A percentile compares a stretch with the other conserved stretches of the same genome.
Evolutionary conservation across 148 eudicot genomes (phyloP).

Genomic region (Mesembryanthemum crystallinum): DNA sequence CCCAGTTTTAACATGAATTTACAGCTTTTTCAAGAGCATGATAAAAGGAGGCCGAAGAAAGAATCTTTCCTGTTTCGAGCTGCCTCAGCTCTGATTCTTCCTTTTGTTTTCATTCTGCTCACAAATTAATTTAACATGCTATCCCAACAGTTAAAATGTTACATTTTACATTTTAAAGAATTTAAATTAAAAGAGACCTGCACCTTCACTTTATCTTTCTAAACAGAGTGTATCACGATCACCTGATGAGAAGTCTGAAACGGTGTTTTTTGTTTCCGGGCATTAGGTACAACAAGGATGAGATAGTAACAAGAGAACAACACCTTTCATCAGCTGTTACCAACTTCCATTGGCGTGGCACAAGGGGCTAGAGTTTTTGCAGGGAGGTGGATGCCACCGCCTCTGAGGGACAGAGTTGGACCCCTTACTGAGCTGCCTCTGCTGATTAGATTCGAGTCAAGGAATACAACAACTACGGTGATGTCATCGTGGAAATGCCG

Average conservation of each 20-base stretch:
- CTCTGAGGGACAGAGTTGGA: constrained; percentile 49
- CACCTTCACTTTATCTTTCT: constrained; percentile 30
- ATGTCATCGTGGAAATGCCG: constrained; percentile 70
- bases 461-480: constrained; percentile 52
- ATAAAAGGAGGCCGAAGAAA: background rate
- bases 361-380: constrained; percentile 41
- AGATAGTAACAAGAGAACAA: constrained; percentile 2
- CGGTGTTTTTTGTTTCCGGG: constrained; percentile 13
- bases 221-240: constrained; percentile 22
- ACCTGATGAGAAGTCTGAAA: constrained; percentile 24
- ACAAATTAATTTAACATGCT: constrained; percentile 21
- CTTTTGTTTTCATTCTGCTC: constrained; percentile 22
- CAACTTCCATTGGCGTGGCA: constrained; percentile 31
- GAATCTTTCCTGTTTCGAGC: constrained; percentile 10
- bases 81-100: constrained; percentile 16
- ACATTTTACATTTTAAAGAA: constrained; percentile 31
- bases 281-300: constrained; percentile 28
- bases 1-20: background rate
- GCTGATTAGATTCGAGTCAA: constrained; percentile 52
- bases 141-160: constrained; percentile 25
- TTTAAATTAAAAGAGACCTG: constrained; percentile 29
- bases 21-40: background rate
- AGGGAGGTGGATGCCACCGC: constrained; percentile 44
- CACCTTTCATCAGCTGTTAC: constrained; percentile 21
- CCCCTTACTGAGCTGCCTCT: constrained; percentile 43